phyloP scores from a whole-genome alignment of 805 yeast species.

The Komagataella mondaviorum region DNA sequence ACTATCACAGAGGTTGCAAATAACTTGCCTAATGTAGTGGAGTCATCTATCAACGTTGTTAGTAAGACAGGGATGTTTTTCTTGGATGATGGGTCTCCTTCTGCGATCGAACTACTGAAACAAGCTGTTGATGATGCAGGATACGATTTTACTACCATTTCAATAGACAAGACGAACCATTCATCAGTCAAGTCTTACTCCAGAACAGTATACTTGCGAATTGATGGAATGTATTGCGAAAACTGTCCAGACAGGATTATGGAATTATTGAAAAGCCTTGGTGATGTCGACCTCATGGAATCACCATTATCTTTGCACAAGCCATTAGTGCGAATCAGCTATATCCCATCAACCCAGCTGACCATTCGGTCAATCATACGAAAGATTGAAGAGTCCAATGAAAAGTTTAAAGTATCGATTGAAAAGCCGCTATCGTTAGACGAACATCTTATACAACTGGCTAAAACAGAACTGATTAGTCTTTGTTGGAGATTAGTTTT shows the following conservation, averaged over 20 bases:
- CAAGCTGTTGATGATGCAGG: conserved; percentile 54
- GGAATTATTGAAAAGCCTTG: conserved; percentile 33
- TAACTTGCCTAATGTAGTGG: conserved; percentile 37
- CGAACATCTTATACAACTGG: conserved; percentile 40
- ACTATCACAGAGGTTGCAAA: conserved; percentile 35
- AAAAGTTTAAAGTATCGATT: conserved; percentile 35
- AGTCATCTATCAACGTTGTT: conserved; percentile 40
- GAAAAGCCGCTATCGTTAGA: conserved; percentile 46
- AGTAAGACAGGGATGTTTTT: conserved; percentile 53
- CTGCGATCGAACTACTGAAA: conserved; percentile 25
- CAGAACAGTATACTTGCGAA: conserved; percentile 40
- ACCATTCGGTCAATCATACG: conserved; percentile 42
- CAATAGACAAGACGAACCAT: conserved; percentile 27
- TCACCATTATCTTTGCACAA: conserved; percentile 38
- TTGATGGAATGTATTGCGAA: conserved; percentile 58
- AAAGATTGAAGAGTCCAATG: conserved; percentile 31
- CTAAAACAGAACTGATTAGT: conserved; percentile 30
- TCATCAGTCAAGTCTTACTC: conserved; percentile 33
- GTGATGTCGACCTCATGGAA: conserved; percentile 41
- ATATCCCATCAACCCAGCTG: conserved; percentile 38
- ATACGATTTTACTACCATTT: conserved; percentile 41
- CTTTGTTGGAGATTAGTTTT: conserved; percentile 33
- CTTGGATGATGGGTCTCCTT: conserved; percentile 25
- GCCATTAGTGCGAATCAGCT: conserved; percentile 53
- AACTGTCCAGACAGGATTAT: conserved; percentile 52